Conservation (phyloP, 805 yeast species). For the Yamadazyma olivae region DNA sequence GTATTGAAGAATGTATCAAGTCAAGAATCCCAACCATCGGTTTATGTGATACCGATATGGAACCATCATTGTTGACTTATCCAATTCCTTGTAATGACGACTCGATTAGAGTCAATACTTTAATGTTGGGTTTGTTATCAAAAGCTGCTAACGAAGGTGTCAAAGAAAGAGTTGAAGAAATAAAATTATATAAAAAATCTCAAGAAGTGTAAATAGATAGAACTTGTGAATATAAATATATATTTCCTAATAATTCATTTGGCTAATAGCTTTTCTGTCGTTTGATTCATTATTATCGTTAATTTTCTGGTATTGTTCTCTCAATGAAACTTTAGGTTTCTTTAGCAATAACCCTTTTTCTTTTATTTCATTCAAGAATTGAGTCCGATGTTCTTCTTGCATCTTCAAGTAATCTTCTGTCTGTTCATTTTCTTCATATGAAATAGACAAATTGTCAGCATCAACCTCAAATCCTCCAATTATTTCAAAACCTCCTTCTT, state of each 20-base stretch:
- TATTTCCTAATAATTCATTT: slow-evolving; percentile 9
- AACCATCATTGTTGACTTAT: slow-evolving; percentile 84
- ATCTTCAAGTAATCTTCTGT: slow-evolving; percentile 2
- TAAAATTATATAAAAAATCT: slow-evolving; percentile 9
- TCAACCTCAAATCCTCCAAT: slow-evolving; percentile 1
- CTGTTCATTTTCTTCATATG: not conserved
- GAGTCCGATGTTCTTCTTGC: slow-evolving; percentile 18
- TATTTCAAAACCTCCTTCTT: not conserved
- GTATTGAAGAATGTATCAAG: slow-evolving; percentile 76
- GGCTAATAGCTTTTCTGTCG: too few species aligned
- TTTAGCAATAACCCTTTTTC: slow-evolving; percentile 21
- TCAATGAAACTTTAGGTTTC: too few species aligned
- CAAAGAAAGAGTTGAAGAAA: slow-evolving; percentile 44
- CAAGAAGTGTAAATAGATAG: slow-evolving; percentile 1
- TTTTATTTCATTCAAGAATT: slow-evolving; percentile 23
- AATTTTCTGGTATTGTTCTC: too few species aligned
- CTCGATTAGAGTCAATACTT: slow-evolving; percentile 73
- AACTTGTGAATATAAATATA: slow-evolving; percentile 1
- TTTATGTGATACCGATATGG: slow-evolving; percentile 89
- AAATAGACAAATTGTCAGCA: not conserved
- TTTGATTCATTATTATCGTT: too few species aligned
- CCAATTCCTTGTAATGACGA: slow-evolving; percentile 98
- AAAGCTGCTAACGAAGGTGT: slow-evolving; percentile 83
- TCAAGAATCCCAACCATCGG: slow-evolving; percentile 91
- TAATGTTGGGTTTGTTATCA: slow-evolving; percentile 79